Evolutionary conservation across 2,329 filamentous ascomycete species (phyloP).

Genomic region (Nemania serpens): DNA sequence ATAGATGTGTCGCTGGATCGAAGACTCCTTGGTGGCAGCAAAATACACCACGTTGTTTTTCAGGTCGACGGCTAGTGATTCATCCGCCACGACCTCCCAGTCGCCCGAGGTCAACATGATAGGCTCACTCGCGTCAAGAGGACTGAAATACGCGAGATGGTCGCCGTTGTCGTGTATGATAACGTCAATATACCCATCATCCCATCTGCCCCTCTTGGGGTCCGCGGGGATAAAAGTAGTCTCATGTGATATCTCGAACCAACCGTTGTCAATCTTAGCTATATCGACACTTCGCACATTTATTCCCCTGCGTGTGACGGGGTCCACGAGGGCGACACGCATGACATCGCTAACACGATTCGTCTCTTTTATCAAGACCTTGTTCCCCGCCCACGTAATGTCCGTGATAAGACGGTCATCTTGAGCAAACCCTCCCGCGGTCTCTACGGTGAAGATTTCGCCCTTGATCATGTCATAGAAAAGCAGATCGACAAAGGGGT

Average conservation of each 20-base stretch:
- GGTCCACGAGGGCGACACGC: constrained; percentile 84
- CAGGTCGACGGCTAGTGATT: constrained; percentile 83
- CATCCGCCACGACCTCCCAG: constrained; percentile 84
- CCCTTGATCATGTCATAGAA: constrained; percentile 84
- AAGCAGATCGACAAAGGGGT: constrained; percentile 83
- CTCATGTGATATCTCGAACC: constrained; percentile 91
- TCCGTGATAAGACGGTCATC: constrained; percentile 90
- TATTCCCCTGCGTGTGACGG: constrained; percentile 71
- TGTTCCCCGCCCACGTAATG: constrained; percentile 84
- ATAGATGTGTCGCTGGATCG: constrained; percentile 90
- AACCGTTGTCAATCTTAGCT: constrained; percentile 86
- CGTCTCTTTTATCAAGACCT: constrained; percentile 86
- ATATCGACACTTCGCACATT: constrained; percentile 81
- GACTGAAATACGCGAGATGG: constrained; percentile 91
- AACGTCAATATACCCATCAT: constrained; percentile 93
- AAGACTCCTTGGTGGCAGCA: constrained; percentile 80
- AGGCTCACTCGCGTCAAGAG: constrained; percentile 81
- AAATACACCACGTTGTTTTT: constrained; percentile 91
- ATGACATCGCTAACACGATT: constrained; percentile 94
- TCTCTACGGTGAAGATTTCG: constrained; percentile 79
- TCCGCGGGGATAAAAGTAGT: constrained; percentile 88
- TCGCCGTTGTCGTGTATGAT: constrained; percentile 85
- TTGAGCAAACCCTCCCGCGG: constrained; percentile 76
- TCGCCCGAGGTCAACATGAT: constrained; percentile 83
- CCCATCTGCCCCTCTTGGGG: constrained; percentile 69